phyloP scores from a whole-genome alignment of 345 rosid species.

The Theobroma cacao region DNA sequence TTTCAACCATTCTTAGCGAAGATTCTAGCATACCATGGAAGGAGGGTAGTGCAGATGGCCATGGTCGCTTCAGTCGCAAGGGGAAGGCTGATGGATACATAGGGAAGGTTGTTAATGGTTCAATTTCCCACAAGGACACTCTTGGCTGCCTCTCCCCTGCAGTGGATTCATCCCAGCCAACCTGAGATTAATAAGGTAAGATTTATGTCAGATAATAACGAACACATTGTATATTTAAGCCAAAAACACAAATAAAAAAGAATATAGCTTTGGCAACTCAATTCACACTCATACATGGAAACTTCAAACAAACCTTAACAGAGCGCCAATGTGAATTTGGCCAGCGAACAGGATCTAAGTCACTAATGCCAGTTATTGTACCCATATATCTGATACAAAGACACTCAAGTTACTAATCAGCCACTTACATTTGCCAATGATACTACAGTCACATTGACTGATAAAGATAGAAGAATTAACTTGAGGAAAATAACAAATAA shows the following conservation, averaged over 20 bases:
- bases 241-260: background rate
- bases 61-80: conserved; percentile 87
- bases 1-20: background rate
- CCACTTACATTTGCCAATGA: background rate
- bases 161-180: conserved; percentile 99
- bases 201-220: background rate
- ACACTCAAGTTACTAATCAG: conserved; percentile 2
- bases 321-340: conserved; percentile 78
- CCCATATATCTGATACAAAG: conserved; percentile 58
- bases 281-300: background rate
- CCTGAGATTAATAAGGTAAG: conserved; percentile 41
- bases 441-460: background rate
- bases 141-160: conserved; percentile 99
- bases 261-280: background rate
- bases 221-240: background rate
- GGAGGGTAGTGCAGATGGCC: conserved; percentile 83
- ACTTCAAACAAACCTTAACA: conserved; percentile 39
- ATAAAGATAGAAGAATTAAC: background rate
- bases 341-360: conserved; percentile 68
- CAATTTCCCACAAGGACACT: conserved; percentile 98
- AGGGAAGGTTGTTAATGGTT: conserved; percentile 93
- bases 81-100: conserved; percentile 97
- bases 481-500: background rate
- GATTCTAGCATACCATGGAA: conserved; percentile 52
- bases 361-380: conserved; percentile 71